phyloP scores from a whole-genome alignment of 176 grass and related monocot species.

The Avena atlantica region DNA sequence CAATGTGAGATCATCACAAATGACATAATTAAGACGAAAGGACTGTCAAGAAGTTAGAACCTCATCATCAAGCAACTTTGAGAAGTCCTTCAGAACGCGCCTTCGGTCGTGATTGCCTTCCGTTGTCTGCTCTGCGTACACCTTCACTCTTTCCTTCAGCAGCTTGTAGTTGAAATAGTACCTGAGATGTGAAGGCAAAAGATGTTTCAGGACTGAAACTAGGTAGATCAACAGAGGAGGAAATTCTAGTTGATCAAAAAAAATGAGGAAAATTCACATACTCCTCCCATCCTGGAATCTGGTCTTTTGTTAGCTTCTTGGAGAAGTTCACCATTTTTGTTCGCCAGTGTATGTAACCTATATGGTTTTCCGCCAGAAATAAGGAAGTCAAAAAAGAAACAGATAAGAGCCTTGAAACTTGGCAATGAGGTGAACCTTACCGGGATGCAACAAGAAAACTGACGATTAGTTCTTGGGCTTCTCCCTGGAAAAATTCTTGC shows the following conservation, averaged over 20 bases:
- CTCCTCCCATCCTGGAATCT: conserved; percentile 33
- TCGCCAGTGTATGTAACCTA: background rate
- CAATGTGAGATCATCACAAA: background rate
- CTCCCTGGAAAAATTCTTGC: background rate
- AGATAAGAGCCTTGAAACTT: background rate
- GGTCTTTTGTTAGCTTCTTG: conserved; percentile 16
- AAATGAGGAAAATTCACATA: conserved; percentile 8
- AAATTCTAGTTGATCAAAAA: background rate
- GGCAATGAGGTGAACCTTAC: background rate
- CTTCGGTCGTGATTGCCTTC: conserved; percentile 11
- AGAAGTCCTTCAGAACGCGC: background rate
- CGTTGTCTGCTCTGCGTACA: conserved; percentile 18
- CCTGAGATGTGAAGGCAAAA: background rate
- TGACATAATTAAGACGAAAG: too few relatives aligned
- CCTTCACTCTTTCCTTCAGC: conserved; percentile 15
- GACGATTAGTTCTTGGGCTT: background rate
- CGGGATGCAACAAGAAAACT: too few relatives aligned
- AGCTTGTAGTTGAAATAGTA: conserved; percentile 32
- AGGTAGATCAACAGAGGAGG: background rate
- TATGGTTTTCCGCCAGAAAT: background rate
- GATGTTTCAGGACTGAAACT: conserved; percentile 8
- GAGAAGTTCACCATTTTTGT: conserved; percentile 16
- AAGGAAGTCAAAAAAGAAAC: background rate
- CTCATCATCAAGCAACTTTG: conserved; percentile 24
- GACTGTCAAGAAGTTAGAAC: background rate